These are phyloP conservation scores for Penicillium sp. DNA, from an alignment of 2,329 filamentous ascomycete genomes.

Conservation along the genomic window DNA sequence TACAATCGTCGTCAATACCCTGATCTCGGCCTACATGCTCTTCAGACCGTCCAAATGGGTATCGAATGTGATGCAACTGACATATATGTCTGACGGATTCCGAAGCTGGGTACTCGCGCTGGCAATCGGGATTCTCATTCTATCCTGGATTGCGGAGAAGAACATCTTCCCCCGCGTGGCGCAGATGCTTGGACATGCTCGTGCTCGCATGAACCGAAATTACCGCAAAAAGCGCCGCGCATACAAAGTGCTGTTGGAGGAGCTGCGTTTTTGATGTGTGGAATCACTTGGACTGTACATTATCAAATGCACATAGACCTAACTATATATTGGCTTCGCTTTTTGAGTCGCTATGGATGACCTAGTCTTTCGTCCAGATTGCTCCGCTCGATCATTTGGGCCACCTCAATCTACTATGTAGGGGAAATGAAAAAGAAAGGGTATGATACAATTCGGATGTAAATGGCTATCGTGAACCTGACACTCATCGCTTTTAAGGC, in stretches of 20 bases:
- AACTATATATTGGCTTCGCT: conserved; percentile 3
- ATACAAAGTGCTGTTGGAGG: conserved; percentile 77
- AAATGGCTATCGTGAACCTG: conserved; percentile 6
- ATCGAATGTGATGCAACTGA: conserved; percentile 76
- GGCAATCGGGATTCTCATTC: conserved; percentile 63
- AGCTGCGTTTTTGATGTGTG: conserved; percentile 47
- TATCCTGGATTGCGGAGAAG: conserved; percentile 69
- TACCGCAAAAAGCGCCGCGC: conserved; percentile 74
- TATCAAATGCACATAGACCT: conserved; percentile 11
- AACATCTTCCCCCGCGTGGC: conserved; percentile 67
- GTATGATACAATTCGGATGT: conserved; percentile 26
- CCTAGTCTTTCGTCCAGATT: background rate
- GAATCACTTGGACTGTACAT: conserved; percentile 7
- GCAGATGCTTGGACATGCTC: conserved; percentile 60
- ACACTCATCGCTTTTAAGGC: background rate
- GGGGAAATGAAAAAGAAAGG: conserved; percentile 15
- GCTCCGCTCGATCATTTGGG: background rate
- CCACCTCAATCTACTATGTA: background rate
- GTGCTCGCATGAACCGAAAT: conserved; percentile 53
- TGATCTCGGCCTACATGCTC: conserved; percentile 74
- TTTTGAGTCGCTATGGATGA: background rate
- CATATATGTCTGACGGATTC: conserved; percentile 68
- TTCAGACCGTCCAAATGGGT: conserved; percentile 68
- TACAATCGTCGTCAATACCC: conserved; percentile 66
- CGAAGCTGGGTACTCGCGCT: conserved; percentile 67